Evolutionary conservation across 2,329 filamentous ascomycete genomes (phyloP).

Genomic region (Stagonosporopsis vannaccii): DNA sequence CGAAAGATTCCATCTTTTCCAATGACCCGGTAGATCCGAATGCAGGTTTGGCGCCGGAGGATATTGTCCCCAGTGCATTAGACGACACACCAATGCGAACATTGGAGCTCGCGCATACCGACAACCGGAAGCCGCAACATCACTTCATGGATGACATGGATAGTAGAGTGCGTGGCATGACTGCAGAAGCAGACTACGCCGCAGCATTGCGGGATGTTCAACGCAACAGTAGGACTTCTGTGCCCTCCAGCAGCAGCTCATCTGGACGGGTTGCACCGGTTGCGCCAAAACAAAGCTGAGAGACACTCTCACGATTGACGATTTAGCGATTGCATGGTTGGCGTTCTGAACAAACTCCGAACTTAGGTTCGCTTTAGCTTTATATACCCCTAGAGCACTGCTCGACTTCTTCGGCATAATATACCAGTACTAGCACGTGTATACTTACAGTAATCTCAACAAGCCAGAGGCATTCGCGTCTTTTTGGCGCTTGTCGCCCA

Average conservation of each 20-base stretch:
- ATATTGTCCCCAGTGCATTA: constrained; percentile 41
- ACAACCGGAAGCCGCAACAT: constrained; percentile 27
- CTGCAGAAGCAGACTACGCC: constrained; percentile 39
- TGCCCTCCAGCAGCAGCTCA: constrained; percentile 15
- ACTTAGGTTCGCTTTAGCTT: constrained; percentile 9
- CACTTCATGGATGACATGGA: constrained; percentile 30
- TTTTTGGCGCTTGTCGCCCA: neutral
- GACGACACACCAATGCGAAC: constrained; percentile 25
- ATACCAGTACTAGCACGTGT: constrained; percentile 2
- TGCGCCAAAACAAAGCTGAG: constrained; percentile 14
- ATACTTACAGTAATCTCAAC: constrained; percentile 11
- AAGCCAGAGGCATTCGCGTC: constrained; percentile 1
- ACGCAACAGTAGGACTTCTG: constrained; percentile 12
- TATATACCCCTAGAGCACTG: constrained; percentile 16
- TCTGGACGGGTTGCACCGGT: constrained; percentile 9
- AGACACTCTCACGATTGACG: constrained; percentile 10
- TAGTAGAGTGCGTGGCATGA: constrained; percentile 18
- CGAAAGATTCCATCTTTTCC: constrained; percentile 36
- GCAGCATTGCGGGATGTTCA: constrained; percentile 39
- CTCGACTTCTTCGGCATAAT: neutral
- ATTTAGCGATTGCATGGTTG: constrained; percentile 21
- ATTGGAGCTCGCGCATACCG: constrained; percentile 23
- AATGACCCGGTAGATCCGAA: constrained; percentile 25
- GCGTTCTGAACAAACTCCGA: constrained; percentile 6
- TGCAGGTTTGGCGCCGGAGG: constrained; percentile 34